Base-by-base conservation (phyloP, 352 stramenopile genomes). In the Globisporangium emineosum region DNA sequence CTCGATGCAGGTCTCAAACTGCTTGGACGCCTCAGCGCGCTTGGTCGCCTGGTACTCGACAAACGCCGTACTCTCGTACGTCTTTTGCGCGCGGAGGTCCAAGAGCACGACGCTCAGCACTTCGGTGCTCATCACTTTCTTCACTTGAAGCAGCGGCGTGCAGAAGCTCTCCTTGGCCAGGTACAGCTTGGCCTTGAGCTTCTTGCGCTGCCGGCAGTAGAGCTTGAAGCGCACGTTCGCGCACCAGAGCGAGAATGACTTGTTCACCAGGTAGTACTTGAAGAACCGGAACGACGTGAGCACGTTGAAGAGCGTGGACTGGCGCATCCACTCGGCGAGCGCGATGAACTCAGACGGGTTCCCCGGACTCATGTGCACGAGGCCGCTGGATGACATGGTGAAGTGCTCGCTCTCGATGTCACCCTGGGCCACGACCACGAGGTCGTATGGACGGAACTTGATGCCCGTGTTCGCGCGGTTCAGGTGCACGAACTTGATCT, bases 401-500 rank as follows among this genome's bases (percentile, higher is more conserved):
- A 96, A 98, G 61, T 98, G 90, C 21, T 98, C 91, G 10, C 70
- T 70, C 8, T 83, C 76, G 32, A 93, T 81, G 42, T 98, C 86
- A 27, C 86, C 76, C 2, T 89, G 84, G 15, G 75, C 66, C 5
- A 98, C 86, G 9, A 98, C 93, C 13, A 89, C 76, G 4, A 98
- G 85, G 60, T 97, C 90, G 58, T 98, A 98, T 49, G 94, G 95
- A 5, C 89, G 81, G 67, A 98, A 98, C 0, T 73, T 59, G 12
- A 91, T 70, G 4, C 80, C 76, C 0, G 74, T 85, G 12, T 83
- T 60, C 0, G 88, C 84, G 21, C 90, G 84, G 52, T 98, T 96
- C 5, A 98, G 62, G 62, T 98, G 90, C 27, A 98, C 91, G 60
- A 98, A 98, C 76, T 98, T 98, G 60, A 98, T 93, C 55, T 93